Evolutionary conservation across 106 monocot genomes (phyloP), one percentile per base, ranked within the genome.

Genomic region (Allium fistulosum): DNA sequence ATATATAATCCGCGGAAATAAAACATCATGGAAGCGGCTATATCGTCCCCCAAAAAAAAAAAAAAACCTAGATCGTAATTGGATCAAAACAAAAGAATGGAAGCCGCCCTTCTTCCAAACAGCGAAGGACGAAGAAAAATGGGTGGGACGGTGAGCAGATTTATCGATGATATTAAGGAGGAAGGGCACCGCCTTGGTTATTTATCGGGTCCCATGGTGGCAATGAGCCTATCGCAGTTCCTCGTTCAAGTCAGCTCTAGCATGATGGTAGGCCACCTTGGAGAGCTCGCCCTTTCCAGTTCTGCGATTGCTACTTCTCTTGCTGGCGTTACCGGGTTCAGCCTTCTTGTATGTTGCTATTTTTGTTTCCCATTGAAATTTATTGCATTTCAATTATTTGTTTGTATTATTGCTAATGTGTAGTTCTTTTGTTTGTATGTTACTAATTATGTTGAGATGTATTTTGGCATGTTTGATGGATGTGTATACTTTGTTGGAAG

Each of bases 211-310:
- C 88, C 88, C 26, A 79, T 88, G 88, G 70, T 82, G 46, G 82
- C 79, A 51, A 67, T 84, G 68, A 62, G 73, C 22, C 56, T 84
- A 8, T 71, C 88, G 37, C 84, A 79, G 77, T 77, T 64, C 62
- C 52, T 81, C 17, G 27, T 84, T 7, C 82, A 74, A 72, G 79
- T 88, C 9, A 63, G 69, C 53, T 88, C 88, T 0, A 68, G 62
- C 51, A 88, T 84, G 88, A 84, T 88, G 76, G 88, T 88, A 4
- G 88, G 88, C 10, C 88, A 88, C 53, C 79, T 88, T 62, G 82
- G 88, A 26, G 66, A 79, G 74, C 82, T 88, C 56, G 45, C 75
- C 50, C 84, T 88, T 51, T 74, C 84, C 52, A 74, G 77, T 61
- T 57, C 88, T 51, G 84, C 88, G 66, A 77, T 88, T 60, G 88